Evolutionary conservation across 345 rosid genomes (phyloP), one percentile per base, ranked within the genome.

Genomic region (Gossypium turneri): DNA sequence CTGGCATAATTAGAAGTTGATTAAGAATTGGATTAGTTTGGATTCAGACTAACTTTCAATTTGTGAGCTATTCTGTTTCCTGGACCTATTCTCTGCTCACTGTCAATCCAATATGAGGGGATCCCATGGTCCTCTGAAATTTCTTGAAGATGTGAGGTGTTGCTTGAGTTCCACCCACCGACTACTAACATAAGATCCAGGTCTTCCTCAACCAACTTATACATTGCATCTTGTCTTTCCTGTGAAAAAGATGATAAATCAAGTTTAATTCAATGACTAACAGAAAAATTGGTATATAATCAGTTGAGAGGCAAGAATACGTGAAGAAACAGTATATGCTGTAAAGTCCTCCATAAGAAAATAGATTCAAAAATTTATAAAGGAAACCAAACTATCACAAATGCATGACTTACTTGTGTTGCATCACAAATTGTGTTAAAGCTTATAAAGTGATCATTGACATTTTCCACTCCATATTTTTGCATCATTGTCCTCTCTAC

Each of bases 351-450:
- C 27, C 52, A 7, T 12, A 53, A 55, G 51, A 70, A 13, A 72
- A 20, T 12, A 43, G 22, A 20, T 58, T 22, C 44, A 50, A 25
- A 60, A 59, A 9, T 56, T 41, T 22, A 19, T 56, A 17, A 47
- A 27, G 7, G 5, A 61, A 43, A 61, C 8, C 68, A 24, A 73
- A 73, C 15, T 24, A 53, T 38, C 48, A 2, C 8, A 19, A 48
- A 61, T 10, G 62, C n/a, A 48, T 22, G 2, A 25, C 56, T 81
- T 85, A 95, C 99, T 80, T 95, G 98, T 74, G 98, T 95, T 61
- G 99, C 99, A 74, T 95, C 98, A 58, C 99, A 95, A 55, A 95
- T 95, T 67, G 99, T 95, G 89, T 93, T 93, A 88, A 93, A 93
- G 85, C 94, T 90, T 59, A 95, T 60, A 84, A 95, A 95, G 82